Evolutionary conservation across 306 rosid species (phyloP).

Genomic region (Rubus idaeus): DNA sequence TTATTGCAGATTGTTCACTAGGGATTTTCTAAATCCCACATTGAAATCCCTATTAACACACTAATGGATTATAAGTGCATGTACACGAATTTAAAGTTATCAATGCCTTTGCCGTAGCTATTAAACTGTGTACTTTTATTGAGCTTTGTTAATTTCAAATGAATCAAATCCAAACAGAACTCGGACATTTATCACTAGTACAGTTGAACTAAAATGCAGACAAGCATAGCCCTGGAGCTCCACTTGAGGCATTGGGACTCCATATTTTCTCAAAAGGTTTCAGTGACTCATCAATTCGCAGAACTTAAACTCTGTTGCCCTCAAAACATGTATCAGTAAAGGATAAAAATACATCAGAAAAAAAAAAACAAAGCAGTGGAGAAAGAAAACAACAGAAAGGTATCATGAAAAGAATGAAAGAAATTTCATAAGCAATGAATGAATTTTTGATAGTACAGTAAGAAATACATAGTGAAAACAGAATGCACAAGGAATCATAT

Average conservation of each 20-base stretch:
- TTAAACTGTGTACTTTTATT: background rate
- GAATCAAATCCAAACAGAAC: too few species aligned
- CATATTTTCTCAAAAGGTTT: too few species aligned
- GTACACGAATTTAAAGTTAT: background rate
- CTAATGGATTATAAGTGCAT: background rate
- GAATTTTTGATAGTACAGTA: background rate
- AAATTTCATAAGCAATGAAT: slow-evolving; percentile 16
- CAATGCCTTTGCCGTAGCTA: background rate
- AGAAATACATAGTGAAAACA: background rate
- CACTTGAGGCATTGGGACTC: too few species aligned
- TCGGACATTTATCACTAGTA: too few species aligned
- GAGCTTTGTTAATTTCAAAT: background rate
- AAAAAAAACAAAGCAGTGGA: background rate
- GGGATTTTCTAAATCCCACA: background rate
- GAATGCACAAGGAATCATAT: background rate
- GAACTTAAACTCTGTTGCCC: too few species aligned
- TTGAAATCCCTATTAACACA: background rate
- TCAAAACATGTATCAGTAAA: too few species aligned
- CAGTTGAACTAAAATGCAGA: too few species aligned
- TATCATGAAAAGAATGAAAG: background rate
- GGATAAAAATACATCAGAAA: too few species aligned
- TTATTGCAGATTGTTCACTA: background rate
- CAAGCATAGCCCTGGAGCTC: too few species aligned
- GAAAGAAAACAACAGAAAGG: background rate
- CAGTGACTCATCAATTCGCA: too few species aligned